Percentiles rank a stretch among this genome's conserved stretches.
Conservation (phyloP, 345 rosid genomes). For the Eucalyptus caleyi region DNA sequence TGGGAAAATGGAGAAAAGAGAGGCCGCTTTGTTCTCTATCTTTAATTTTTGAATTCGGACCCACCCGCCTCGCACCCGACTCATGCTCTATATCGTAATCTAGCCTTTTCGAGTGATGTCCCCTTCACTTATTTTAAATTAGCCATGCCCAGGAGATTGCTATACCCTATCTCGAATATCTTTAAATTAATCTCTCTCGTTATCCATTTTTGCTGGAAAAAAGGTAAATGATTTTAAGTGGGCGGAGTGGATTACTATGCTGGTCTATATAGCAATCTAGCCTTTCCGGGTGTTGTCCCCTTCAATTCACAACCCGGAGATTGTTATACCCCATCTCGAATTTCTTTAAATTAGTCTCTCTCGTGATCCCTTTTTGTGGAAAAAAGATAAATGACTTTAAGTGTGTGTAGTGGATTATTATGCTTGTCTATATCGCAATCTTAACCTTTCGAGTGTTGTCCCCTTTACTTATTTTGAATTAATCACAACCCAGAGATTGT, state of each 20-base stretch:
- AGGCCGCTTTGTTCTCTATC: not conserved
- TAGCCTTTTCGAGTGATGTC: not conserved
- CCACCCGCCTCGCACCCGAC: not conserved
- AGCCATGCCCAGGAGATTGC: rapidly evolving
- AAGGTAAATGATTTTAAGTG: not conserved
- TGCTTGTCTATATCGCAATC: not conserved
- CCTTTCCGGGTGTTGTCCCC: too few species aligned
- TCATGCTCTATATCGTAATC: not conserved
- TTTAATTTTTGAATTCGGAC: not conserved
- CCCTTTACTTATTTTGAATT: too few species aligned
- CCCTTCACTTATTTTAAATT: not conserved
- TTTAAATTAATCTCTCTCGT: not conserved
- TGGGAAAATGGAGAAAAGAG: not conserved
- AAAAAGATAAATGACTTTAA: not conserved
- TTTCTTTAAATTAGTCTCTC: not conserved
- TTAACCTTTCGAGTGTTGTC: too few species aligned
- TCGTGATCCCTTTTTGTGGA: rapidly evolving
- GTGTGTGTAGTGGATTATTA: not conserved
- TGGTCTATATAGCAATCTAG: not conserved
- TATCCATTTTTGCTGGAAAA: rapidly evolving
- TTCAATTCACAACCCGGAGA: rapidly evolving
- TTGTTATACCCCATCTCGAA: not conserved
- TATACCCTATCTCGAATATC: not conserved
- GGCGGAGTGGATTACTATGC: not conserved
- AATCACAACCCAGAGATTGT: rapidly evolving